These are phyloP conservation scores for Aspergillus aculeatinus DNA, from an alignment of 2,329 filamentous ascomycete genomes.

Conservation along the genomic window DNA sequence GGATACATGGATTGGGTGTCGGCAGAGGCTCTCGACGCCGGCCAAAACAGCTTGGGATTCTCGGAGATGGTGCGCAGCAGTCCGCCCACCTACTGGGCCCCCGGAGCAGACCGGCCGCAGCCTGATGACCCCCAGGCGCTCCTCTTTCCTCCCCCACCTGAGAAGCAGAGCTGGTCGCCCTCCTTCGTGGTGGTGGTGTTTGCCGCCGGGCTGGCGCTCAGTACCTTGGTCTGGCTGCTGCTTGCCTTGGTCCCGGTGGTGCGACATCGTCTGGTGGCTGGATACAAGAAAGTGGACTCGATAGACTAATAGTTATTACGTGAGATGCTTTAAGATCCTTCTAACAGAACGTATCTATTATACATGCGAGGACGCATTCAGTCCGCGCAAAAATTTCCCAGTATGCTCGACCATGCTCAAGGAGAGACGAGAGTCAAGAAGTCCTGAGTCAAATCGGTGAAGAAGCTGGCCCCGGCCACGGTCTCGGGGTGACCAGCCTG, in stretches of 20 bases:
- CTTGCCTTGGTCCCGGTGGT: background rate
- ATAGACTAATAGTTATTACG: too few species aligned
- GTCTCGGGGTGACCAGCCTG: slow-evolving; percentile 15
- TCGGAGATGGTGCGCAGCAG: background rate
- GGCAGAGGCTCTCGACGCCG: background rate
- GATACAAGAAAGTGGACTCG: background rate
- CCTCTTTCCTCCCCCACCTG: background rate
- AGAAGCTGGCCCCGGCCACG: slow-evolving; percentile 25
- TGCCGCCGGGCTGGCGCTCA: background rate
- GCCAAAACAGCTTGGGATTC: background rate
- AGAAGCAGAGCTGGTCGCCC: background rate
- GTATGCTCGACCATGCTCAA: slow-evolving; percentile 8
- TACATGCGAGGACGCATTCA: too few species aligned
- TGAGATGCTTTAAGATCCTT: too few species aligned
- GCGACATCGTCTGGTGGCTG: background rate
- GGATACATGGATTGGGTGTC: slow-evolving; percentile 3
- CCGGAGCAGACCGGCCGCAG: background rate
- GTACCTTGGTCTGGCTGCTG: background rate
- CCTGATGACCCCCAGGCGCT: background rate
- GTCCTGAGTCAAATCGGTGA: slow-evolving; percentile 28
- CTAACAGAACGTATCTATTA: too few species aligned
- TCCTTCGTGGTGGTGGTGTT: background rate
- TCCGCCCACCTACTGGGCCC: background rate
- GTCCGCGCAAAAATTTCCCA: too few species aligned
- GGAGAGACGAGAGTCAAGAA: slow-evolving; percentile 31